Base-by-base conservation (phyloP, 2,329 filamentous ascomycete species). In the Colletotrichum sp. region DNA sequence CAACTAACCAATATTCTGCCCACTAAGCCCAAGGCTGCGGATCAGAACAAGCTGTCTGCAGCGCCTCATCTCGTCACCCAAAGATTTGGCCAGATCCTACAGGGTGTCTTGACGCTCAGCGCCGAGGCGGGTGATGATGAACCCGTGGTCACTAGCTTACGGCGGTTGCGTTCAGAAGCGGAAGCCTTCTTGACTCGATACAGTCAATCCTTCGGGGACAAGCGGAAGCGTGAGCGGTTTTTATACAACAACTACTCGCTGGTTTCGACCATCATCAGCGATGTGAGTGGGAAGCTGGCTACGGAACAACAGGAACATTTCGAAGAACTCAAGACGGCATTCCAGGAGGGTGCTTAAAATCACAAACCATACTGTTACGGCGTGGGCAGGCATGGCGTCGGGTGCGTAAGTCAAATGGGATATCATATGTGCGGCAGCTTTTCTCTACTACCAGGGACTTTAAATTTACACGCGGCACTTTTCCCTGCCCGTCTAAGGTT, bases 201-300 rank as follows among this genome's bases (percentile, higher is more conserved):
- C 74, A 94, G 94, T 81, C 94, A 95, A 79, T 88, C 88, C 0
- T 95, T 96, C 77, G 92, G 91, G 24, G 96, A 98, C 80, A 89
- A 91, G 77, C 91, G 95, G 81, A 97, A 97, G 86, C 90, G 94
- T 78, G 94, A 96, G 79, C 89, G 97, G 59, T 98, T 98, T 82
- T 84, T 99, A 80, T 97, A 94, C 82, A 99, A 98, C 83, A 99
- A 99, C 83, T 98, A 98, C 84, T 97, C 95, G 69, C 88, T 99
- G 77, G 91, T 99, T n/a, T 88, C 95, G 80, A 98, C 97, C 13
- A 98, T 99, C 77, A 94, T 99, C 78, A 92, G 94, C 81, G 94
- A 96, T 80, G 90, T 92, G 6, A 89, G 90, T 13, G 95, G 95
- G 5, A 95, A 94, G 83, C 83, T 96, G 80, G 91, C 94, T 2